Evolutionary conservation across 192 early-diverging fungal genomes (phyloP), one percentile per base, ranked within the genome.

Genomic region (Geranomyces variabilis): DNA sequence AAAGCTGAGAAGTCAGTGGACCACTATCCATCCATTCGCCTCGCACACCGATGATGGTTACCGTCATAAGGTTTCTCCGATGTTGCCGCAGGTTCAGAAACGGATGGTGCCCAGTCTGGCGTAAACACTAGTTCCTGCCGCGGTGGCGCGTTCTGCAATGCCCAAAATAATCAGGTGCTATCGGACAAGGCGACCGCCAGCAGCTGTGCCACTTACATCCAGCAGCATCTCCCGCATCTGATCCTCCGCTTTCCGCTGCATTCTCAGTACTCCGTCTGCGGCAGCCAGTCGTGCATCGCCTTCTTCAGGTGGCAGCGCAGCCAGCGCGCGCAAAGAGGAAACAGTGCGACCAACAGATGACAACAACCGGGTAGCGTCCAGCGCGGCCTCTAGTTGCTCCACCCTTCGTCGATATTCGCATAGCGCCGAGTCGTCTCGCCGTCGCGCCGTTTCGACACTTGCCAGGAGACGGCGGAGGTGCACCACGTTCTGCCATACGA

Each of bases 171-270:
- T n/a, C n/a, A n/a, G n/a, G n/a, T n/a, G n/a, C n/a, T n/a, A n/a
- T n/a, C n/a, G n/a, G n/a, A n/a, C n/a, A n/a, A n/a, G n/a, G n/a
- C n/a, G n/a, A n/a, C n/a, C n/a, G n/a, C n/a, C n/a, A n/a, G n/a
- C n/a, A n/a, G n/a, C n/a, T n/a, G n/a, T n/a, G n/a, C n/a, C 36
- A 41, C 55, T 10, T 41, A 69, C 73, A n/a, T 63, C 66, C 45
- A 75, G 22, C 29, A 75, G 34, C 57, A 61, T 29, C n/a, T 31
- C 48, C 1, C 73, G 36, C 41, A 75, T 21, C 15, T 75, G 66
- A 45, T 75, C 73, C 49, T 75, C 73, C 7, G 73, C 73, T 21
- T 46, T 60, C 6, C 73, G 55, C 46, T 75, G 73, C 44, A 75
- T 15, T 48, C 24, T 60, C 56, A 75, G 65, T 24, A 75, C 65